Base-by-base conservation (phyloP, 1,284 basidiomycete species). In the Papiliotrema flavescens region DNA sequence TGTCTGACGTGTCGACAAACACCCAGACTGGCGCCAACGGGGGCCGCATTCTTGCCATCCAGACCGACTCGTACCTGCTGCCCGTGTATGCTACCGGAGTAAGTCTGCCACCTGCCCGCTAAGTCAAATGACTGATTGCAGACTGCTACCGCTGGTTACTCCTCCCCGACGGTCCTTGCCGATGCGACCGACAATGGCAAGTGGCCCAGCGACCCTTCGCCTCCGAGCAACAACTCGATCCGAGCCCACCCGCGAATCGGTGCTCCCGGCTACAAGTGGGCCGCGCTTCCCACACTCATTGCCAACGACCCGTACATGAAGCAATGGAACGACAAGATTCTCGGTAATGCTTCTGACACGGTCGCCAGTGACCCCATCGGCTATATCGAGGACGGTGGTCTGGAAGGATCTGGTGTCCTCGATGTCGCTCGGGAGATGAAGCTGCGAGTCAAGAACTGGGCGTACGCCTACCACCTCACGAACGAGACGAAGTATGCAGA, bases 361-460 rank as follows among this genome's bases (percentile, higher is more conserved):
- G 84, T 83, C 66, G 66, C 73, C 53, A 70, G 80, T 36, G 80
- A 81, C 22, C 85, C 88, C 39, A 86, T 88, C 28, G 68, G 71
- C n/a, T 96, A 96, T 72, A 75, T 79, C 58, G 74, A 84, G 69
- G 94, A 98, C 70, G 87, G 89, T 44, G 82, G 81, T 60, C 69
- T 77, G 26, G 55, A 56, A 19, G 80, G 80, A 35, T 95, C 89
- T 57, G 96, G 96, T 76, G 92, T 98, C 36, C 82, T 99, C 51
- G 96, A 99, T 73, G 85, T 87, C 62, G 86, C 92, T 26, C 87
- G 96, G 64, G 84, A 89, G 73, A 81, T 96, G 67, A 98, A 98
- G 78, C 81, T 86, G 78, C 83, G 90, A 57, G 80, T 98, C 75
- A 98, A 98, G 79, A 89, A 90, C 36, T 96, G 90, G 76, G 85